Base-by-base conservation (phyloP, 352 stramenopile genomes). In the Pythium aquatile region DNA sequence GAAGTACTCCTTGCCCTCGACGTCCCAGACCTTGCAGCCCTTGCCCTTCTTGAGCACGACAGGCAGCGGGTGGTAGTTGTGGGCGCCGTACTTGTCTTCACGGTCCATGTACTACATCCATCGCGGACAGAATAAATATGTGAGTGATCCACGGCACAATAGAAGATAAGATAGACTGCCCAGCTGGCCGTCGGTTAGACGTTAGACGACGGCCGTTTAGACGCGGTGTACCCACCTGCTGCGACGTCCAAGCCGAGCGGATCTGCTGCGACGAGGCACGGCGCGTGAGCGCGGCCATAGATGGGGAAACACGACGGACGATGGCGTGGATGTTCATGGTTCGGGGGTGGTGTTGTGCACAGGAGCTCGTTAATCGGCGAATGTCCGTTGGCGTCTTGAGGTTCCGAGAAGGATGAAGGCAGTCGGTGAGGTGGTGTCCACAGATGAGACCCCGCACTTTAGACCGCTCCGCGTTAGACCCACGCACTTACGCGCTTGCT, bases 11-110 rank as follows among this genome's bases (percentile, higher is more conserved):
- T 97, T 97, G 33, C 94, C 97, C 40, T 99, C 89, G 6, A 98
- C 88, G 76, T 99, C 96, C 87, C 90, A 99, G 49, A 99, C 93
- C 66, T 98, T 93, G 66, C 96, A 98, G 52, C 82, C 87, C 67
- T 94, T 75, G 61, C 89, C 96, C 54, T 91, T 85, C 11, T 74
- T 79, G 20, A 99, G 79, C 48, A 99, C 97, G 17, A 99, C 97
- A 8, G 97, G 97, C 35, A 99, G 77, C 46, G 98, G 98, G 73
- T 98, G 85, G 79, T 99, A 99, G 83, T 99, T 99, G 72, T 99
- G 91, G 24, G 97, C 97, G 2, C 97, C 96, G 63, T 92, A 93
- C 64, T 97, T 89, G 58, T 98, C 82, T 70, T 99, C 90, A 28
- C 83, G 78, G 16, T 88, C 81, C 47, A 95, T 95, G 61, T 79